Evolutionary conservation across 441 rosid genomes (phyloP).

Genomic region (Adansonia madagascariensis): DNA sequence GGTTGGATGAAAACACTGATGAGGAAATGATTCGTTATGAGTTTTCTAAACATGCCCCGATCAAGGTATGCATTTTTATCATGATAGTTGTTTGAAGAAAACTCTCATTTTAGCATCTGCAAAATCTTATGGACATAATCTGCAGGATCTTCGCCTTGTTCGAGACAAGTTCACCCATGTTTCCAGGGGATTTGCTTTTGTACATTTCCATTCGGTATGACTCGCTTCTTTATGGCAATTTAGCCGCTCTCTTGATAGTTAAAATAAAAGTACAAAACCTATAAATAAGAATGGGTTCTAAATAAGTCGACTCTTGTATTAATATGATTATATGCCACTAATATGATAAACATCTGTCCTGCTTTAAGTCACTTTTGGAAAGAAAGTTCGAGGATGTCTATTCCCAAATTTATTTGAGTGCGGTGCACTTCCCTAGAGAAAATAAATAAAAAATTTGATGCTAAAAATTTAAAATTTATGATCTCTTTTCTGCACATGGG

Average conservation of each 20-base stretch:
- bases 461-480: neutral
- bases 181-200: constrained; percentile 98
- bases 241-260: neutral
- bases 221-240: constrained; percentile 20
- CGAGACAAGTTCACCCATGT: constrained; percentile 98
- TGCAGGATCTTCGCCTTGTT: constrained; percentile 98
- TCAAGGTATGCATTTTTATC: constrained; percentile 58
- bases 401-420: neutral
- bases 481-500: neutral
- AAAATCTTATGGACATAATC: constrained; percentile 24
- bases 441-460: neutral
- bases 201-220: constrained; percentile 91
- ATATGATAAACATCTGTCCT: neutral
- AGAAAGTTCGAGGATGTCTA: constrained; percentile 6
- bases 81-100: neutral
- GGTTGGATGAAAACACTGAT: constrained; percentile 97
- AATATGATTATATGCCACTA: neutral
- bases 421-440: neutral
- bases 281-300: constrained; percentile 3
- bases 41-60: constrained; percentile 96
- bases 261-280: neutral
- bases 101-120: constrained; percentile 19
- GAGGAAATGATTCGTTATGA: constrained; percentile 98
- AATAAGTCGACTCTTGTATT: neutral
- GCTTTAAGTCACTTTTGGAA: neutral